phyloP scores from a whole-genome alignment of 305 asterid genomes.

The Fraxinus greggii region DNA sequence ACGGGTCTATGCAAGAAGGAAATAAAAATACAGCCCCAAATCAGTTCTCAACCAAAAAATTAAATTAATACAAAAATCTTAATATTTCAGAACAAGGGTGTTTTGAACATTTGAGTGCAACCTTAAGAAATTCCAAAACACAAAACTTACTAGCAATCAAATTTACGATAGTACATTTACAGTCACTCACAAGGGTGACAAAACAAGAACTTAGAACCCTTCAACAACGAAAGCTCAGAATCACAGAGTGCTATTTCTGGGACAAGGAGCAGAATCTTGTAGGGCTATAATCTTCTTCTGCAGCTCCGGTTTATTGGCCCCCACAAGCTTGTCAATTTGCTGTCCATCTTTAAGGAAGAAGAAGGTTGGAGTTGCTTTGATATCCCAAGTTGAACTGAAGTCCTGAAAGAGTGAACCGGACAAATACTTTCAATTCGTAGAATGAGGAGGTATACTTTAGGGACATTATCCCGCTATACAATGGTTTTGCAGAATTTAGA shows the following conservation, averaged over 20 bases:
- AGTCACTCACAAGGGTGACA: constrained; percentile 10
- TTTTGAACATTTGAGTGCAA: constrained; percentile 5
- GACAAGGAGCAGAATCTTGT: constrained; percentile 43
- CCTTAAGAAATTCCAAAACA: constrained; percentile 13
- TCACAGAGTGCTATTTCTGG: constrained; percentile 25
- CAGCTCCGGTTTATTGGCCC: constrained; percentile 94
- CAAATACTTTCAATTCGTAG: neutral
- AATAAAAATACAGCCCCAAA: neutral
- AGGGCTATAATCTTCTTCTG: constrained; percentile 71
- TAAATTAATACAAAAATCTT: neutral
- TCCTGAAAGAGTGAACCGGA: constrained; percentile 53
- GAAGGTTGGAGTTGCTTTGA: constrained; percentile 98
- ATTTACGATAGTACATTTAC: constrained; percentile 25
- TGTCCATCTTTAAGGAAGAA: constrained; percentile 86
- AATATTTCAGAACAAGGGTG: constrained; percentile 4
- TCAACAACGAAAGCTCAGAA: constrained; percentile 13
- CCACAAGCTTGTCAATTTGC: constrained; percentile 87
- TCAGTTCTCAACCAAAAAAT: neutral
- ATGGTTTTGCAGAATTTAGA: neutral
- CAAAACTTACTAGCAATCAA: constrained; percentile 10
- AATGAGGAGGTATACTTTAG: neutral
- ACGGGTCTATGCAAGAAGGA: neutral
- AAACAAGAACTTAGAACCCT: neutral
- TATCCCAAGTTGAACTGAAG: constrained; percentile 91
- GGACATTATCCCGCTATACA: neutral